phyloP scores from a whole-genome alignment of 768 basidiomycete genomes.

The Leucosporidium creatinivorum region DNA sequence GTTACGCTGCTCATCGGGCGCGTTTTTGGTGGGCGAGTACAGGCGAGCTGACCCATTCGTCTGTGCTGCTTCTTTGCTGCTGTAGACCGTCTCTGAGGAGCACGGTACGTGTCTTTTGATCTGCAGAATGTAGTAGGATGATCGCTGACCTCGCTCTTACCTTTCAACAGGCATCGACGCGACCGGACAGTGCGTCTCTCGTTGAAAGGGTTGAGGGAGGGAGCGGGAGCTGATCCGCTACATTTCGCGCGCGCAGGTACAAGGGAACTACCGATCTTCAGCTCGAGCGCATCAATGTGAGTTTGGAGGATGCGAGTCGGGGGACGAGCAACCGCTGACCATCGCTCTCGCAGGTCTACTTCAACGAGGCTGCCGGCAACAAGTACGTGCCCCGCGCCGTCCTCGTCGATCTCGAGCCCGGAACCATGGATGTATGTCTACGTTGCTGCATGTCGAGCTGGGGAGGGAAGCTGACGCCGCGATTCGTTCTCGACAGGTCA shows the following conservation, averaged over 20 bases:
- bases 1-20: neutral
- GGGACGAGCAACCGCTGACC: no score
- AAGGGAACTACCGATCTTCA: conserved; percentile 1
- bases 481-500: neutral
- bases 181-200: conserved; percentile 5
- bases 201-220: no score
- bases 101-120: conserved; percentile 52
- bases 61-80: neutral
- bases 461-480: neutral
- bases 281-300: conserved; percentile 11
- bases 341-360: conserved; percentile 76
- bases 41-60: neutral
- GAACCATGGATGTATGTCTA: conserved; percentile 51
- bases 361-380: conserved; percentile 72
- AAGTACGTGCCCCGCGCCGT: conserved; percentile 99
- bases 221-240: neutral
- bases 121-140: no score
- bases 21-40: no score
- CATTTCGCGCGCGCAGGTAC: conserved; percentile 68
- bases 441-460: neutral
- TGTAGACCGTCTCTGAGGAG: conserved; percentile 70
- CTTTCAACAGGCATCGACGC: conserved; percentile 19
- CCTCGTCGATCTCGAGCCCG: conserved; percentile 94
- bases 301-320: no score
- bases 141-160: neutral